Base-by-base conservation (phyloP, 352 stramenopile species). In the Globisporangium barbulae region DNA sequence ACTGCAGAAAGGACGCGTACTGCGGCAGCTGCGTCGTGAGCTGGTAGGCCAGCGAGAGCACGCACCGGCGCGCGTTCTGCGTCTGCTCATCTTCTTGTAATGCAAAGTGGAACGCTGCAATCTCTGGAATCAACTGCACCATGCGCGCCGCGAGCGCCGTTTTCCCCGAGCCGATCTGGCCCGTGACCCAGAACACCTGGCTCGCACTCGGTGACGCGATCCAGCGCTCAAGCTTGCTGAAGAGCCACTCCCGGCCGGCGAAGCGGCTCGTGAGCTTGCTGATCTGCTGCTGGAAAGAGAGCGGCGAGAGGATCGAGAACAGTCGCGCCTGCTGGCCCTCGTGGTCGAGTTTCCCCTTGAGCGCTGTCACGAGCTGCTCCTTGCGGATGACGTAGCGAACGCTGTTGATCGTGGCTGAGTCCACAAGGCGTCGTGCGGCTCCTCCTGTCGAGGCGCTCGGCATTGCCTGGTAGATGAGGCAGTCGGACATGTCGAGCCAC, bases 401-500 rank as follows among this genome's bases (percentile, higher is more conserved):
- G 4, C 54, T 65, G 63, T 92, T 92, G 28, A 92, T 68, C 6
- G 63, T 55, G 31, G 56, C 53, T 0, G 53, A 61, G 15, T 65
- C 63, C 8, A 65, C 59, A 39, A 73, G 61, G 1, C 64, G 64
- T 9, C 28, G 48, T 45, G 21, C 15, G 13, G 25, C 48, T 39
- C 13, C 33, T 57, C 10, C 22, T 19, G 35, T 15, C 0, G 58
- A 60, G n/a, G 0, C 30, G 1, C n/a, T 25, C 13, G 3, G 7
- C 13, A 21, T 12, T 7, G 45, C 48, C 25, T 66, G 62, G 66
- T 92, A 87, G 45, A 88, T 61, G 15, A 92, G 66, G 45, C 74
- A 86, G 59, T 92, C 81, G 7, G 78, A 81, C 67, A 92, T 76
- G 55, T 92, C 83, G 22, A 92, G 78, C 83, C 83, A 92, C 59